Conservation (phyloP, 345 rosid species). For the Leavenworthia alabamica region DNA sequence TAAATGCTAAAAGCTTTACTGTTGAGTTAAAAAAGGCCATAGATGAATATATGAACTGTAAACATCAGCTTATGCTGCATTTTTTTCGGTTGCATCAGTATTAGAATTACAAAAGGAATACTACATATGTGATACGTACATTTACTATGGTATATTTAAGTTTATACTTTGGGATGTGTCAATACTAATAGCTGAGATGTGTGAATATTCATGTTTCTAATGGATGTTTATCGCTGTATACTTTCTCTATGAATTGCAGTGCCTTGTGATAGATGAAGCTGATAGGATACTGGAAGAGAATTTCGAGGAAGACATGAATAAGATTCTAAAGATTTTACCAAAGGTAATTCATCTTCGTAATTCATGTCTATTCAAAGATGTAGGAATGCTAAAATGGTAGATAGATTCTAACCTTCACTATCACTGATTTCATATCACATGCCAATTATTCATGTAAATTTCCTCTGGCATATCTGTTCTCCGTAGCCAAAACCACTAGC, state of each 20-base stretch:
- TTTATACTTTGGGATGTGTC: no score
- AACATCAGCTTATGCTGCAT: background rate
- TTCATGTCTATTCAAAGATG: background rate
- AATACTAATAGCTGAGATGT: no score
- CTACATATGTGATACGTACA: background rate
- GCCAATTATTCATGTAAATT: background rate
- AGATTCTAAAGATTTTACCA: constrained; percentile 76
- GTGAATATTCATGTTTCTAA: no score
- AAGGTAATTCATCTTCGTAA: constrained; percentile 47
- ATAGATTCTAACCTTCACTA: background rate
- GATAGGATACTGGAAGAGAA: constrained; percentile 96
- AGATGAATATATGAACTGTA: background rate
- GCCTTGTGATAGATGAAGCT: constrained; percentile 92
- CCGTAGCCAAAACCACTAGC: background rate
- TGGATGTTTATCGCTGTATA: background rate
- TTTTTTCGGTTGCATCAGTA: background rate
- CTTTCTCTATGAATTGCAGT: constrained; percentile 41
- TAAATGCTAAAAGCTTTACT: background rate
- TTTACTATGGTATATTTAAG: no score
- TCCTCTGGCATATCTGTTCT: background rate
- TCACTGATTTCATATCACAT: background rate
- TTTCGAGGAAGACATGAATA: constrained; percentile 98
- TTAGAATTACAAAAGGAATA: background rate
- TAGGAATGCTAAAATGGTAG: background rate
- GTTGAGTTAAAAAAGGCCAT: background rate